A percentile compares a stretch with the other conserved stretches of the same genome.
Evolutionary conservation across 768 basidiomycete genomes (phyloP).

Genomic region (Tylopilus sp.): DNA sequence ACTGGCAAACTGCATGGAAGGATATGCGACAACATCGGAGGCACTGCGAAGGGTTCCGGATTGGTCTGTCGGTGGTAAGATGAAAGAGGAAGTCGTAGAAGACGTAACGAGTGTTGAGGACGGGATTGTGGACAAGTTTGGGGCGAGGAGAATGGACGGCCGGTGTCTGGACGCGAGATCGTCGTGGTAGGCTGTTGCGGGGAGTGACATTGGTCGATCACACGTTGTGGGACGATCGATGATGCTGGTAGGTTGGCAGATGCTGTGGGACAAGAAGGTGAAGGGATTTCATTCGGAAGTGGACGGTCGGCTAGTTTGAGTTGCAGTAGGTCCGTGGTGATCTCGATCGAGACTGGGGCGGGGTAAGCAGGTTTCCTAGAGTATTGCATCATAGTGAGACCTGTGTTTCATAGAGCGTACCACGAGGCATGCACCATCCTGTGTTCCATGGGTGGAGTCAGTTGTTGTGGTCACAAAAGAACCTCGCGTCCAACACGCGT

Average conservation of each 20-base stretch:
- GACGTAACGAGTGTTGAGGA: slow-evolving; percentile 25
- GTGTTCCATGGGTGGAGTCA: neutral
- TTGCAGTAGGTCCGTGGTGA: neutral
- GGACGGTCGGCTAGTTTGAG: slow-evolving; percentile 2
- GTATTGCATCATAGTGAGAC: neutral
- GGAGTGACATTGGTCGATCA: slow-evolving; percentile 14
- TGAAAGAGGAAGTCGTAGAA: slow-evolving; percentile 25
- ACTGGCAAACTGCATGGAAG: slow-evolving; percentile 1
- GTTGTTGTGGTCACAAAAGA: neutral
- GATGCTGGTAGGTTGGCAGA: slow-evolving; percentile 1
- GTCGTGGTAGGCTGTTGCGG: neutral
- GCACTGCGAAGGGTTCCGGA: slow-evolving; percentile 11
- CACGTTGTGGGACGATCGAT: slow-evolving; percentile 8
- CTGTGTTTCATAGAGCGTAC: neutral
- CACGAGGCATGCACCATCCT: slow-evolving; percentile 1
- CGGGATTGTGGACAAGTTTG: slow-evolving; percentile 26
- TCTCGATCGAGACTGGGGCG: slow-evolving; percentile 15
- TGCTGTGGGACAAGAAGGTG: slow-evolving; percentile 11
- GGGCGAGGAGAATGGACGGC: slow-evolving; percentile 15
- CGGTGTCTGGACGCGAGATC: slow-evolving; percentile 6
- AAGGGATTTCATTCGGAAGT: slow-evolving; percentile 24
- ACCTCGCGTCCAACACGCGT: slow-evolving; percentile 3
- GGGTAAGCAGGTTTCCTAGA: neutral
- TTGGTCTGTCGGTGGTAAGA: slow-evolving; percentile 11
- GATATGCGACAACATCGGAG: slow-evolving; percentile 22